A percentile compares a stretch with the other conserved stretches of the same genome.
These are phyloP conservation scores for Phytophthora ohioensis DNA, from an alignment of 352 stramenopile species.

Conservation along the genomic window DNA sequence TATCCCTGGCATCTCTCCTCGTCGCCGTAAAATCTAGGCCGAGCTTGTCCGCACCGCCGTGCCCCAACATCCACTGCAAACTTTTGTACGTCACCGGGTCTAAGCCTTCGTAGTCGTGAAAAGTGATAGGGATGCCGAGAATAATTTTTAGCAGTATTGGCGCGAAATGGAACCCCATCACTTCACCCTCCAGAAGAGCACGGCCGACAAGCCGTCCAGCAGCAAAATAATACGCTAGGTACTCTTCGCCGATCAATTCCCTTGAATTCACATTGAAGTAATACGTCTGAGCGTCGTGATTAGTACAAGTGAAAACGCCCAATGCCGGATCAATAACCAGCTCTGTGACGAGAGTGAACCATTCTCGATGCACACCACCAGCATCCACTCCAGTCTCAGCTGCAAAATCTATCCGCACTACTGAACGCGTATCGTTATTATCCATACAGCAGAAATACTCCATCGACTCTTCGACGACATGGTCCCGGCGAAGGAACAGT, in stretches of 20 bases:
- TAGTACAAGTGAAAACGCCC: slow-evolving; percentile 55
- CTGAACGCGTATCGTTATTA: slow-evolving; percentile 41
- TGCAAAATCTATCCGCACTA: slow-evolving; percentile 72
- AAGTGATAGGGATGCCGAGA: slow-evolving; percentile 48
- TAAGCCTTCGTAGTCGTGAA: slow-evolving; percentile 51
- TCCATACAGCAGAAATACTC: slow-evolving; percentile 60
- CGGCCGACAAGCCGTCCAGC: slow-evolving; percentile 57
- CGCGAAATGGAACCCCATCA: slow-evolving; percentile 92
- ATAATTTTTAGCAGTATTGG: slow-evolving; percentile 61
- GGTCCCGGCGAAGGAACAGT: slow-evolving; percentile 51
- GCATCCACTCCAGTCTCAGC: slow-evolving; percentile 75
- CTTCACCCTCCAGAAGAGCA: slow-evolving; percentile 85
- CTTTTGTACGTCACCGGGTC: slow-evolving; percentile 59
- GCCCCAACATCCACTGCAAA: slow-evolving; percentile 57
- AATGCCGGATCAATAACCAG: slow-evolving; percentile 42
- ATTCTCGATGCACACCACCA: slow-evolving; percentile 83
- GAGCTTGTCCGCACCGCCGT: slow-evolving; percentile 48
- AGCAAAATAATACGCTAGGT: slow-evolving; percentile 59
- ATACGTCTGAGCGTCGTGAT: slow-evolving; percentile 56
- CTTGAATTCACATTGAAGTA: slow-evolving; percentile 58
- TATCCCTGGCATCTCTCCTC: slow-evolving; percentile 21
- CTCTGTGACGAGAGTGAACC: slow-evolving; percentile 76
- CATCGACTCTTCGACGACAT: slow-evolving; percentile 59
- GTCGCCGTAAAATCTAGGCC: slow-evolving; percentile 53
- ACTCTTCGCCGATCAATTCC: slow-evolving; percentile 37